phyloP scores from a whole-genome alignment of 2,329 filamentous ascomycete species.

The Proliferodiscus dingleyae region DNA sequence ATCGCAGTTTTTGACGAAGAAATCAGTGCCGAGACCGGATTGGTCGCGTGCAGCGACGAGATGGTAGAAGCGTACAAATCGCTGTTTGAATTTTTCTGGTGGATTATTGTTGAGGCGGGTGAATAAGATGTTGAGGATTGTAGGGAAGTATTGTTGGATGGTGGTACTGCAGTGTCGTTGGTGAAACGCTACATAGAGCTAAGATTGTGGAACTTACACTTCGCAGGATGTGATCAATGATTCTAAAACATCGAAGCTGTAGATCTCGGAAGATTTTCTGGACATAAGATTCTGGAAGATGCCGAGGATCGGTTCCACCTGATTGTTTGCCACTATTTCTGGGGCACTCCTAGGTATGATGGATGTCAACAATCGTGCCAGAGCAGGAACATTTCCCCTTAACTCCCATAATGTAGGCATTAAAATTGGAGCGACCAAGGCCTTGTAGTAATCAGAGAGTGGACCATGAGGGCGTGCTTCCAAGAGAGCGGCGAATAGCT shows the following conservation, averaged over 20 bases:
- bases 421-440: constrained; percentile 72
- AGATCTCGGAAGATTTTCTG: constrained; percentile 63
- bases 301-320: constrained; percentile 82
- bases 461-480: constrained; percentile 78
- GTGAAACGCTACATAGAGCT: constrained; percentile 10
- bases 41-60: constrained; percentile 69
- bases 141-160: constrained; percentile 49
- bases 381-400: constrained; percentile 86
- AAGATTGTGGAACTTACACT: constrained; percentile 47
- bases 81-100: constrained; percentile 75
- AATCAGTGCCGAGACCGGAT: constrained; percentile 83
- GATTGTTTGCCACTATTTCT: constrained; percentile 70
- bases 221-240: constrained; percentile 69
- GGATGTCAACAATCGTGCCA: constrained; percentile 77
- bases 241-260: constrained; percentile 88
- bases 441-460: constrained; percentile 75
- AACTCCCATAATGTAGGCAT: constrained; percentile 84
- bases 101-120: constrained; percentile 57
- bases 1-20: constrained; percentile 82
- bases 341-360: constrained; percentile 74
- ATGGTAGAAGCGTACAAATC: constrained; percentile 93
- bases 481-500: constrained; percentile 84
- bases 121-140: constrained; percentile 78
- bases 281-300: constrained; percentile 90
- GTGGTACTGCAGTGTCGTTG: constrained; percentile 43